phyloP scores from a whole-genome alignment of 257 asterid species.

The Solanum microdontum region DNA sequence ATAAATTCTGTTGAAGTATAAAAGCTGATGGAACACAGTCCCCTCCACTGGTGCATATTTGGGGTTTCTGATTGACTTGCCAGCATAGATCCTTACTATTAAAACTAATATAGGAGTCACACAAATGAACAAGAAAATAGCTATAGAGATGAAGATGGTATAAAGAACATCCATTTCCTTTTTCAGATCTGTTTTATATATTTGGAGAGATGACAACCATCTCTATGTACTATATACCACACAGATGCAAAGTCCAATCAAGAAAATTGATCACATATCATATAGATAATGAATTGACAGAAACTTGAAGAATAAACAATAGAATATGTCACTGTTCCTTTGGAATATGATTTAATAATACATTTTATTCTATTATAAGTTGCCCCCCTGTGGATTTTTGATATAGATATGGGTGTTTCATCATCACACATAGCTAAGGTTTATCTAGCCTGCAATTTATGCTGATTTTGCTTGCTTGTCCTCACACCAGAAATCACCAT shows the following conservation, averaged over 20 bases:
- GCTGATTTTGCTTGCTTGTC: background rate
- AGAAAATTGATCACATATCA: background rate
- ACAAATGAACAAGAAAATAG: conserved; percentile 7
- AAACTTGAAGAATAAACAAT: background rate
- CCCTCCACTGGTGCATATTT: conserved; percentile 54
- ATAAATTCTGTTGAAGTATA: conserved; percentile 40
- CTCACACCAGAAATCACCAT: background rate
- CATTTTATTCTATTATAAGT: background rate
- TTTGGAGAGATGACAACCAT: background rate
- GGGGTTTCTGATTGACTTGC: conserved; percentile 34
- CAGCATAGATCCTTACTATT: conserved; percentile 17
- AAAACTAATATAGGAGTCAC: conserved; percentile 14
- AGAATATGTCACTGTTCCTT: background rate
- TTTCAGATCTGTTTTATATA: background rate
- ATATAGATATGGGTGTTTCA: background rate
- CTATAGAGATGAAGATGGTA: conserved; percentile 3
- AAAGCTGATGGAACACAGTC: conserved; percentile 49
- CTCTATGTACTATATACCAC: background rate
- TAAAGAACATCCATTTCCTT: background rate
- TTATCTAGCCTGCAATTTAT: background rate
- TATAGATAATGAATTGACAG: background rate
- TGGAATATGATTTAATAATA: background rate
- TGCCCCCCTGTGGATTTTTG: background rate
- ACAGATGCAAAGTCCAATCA: background rate
- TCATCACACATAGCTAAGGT: background rate